phyloP scores from a whole-genome alignment of 176 grass and related monocot species.

The Oropetium thomaeum region DNA sequence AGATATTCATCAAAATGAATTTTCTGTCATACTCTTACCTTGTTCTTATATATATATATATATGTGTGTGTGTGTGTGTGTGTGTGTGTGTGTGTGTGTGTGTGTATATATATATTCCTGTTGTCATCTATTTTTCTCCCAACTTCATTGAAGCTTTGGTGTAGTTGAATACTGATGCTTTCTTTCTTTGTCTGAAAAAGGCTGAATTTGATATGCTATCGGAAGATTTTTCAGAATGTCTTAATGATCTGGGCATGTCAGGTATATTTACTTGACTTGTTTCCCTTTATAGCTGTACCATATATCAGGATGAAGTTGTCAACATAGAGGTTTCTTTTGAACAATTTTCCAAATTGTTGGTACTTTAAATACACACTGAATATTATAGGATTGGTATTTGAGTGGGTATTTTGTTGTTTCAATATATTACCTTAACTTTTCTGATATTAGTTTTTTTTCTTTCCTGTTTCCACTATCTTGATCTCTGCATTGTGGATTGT shows the following conservation, averaged over 20 bases:
- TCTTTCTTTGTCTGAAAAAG: constrained; percentile 41
- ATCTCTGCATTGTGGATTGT: not conserved
- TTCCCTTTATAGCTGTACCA: not conserved
- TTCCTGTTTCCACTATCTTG: not conserved
- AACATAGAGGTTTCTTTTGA: not conserved
- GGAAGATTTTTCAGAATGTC: constrained; percentile 87
- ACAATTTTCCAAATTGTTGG: not conserved
- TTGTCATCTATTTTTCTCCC: not conserved
- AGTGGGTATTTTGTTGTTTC: not conserved
- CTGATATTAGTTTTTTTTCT: not conserved
- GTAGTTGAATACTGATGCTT: constrained; percentile 17
- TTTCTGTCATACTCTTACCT: constrained; percentile 13
- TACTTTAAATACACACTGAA: not conserved
- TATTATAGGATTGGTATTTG: not conserved
- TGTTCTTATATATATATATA: too few relatives aligned
- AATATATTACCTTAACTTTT: not conserved
- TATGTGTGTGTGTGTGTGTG: too few relatives aligned
- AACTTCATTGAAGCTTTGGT: not conserved
- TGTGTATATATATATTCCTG: too few relatives aligned
- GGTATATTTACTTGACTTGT: constrained; percentile 48
- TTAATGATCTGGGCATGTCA: constrained; percentile 54
- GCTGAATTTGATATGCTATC: constrained; percentile 83
- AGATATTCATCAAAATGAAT: not conserved
- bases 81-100: too few relatives aligned
- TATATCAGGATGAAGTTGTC: not conserved